Conservation (phyloP, 1,139 yeast genomes). For the Arxiozyma bovina region DNA sequence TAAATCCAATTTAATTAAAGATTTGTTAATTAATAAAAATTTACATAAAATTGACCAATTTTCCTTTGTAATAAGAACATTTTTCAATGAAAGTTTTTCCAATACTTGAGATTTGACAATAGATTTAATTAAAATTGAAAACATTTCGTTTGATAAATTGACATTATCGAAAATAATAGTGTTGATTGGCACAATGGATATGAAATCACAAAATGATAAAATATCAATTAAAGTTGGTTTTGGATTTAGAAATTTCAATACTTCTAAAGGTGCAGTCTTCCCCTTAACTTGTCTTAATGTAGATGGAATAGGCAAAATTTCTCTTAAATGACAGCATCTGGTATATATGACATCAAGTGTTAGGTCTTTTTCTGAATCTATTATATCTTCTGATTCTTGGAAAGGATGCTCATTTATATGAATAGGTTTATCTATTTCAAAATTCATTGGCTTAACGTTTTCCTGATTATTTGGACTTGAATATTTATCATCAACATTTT, state of each 20-base stretch:
- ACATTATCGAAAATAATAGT: slow-evolving; percentile 80
- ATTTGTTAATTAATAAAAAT: slow-evolving; percentile 50
- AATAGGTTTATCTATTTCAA: slow-evolving; percentile 50
- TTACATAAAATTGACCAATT: slow-evolving; percentile 77
- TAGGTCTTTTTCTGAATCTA: slow-evolving; percentile 19
- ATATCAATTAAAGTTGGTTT: slow-evolving; percentile 86
- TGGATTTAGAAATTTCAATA: slow-evolving; percentile 74
- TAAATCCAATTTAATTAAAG: slow-evolving; percentile 61
- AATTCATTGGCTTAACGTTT: background rate
- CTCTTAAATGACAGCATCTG: slow-evolving; percentile 66
- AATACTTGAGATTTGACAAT: slow-evolving; percentile 47
- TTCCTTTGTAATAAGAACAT: slow-evolving; percentile 58
- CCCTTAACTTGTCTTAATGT: slow-evolving; percentile 67
- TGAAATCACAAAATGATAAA: slow-evolving; percentile 77
- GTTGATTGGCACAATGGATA: slow-evolving; percentile 73
- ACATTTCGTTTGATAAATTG: slow-evolving; percentile 69
- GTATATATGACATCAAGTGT: slow-evolving; percentile 63
- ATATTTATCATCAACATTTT: background rate
- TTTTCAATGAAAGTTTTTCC: slow-evolving; percentile 67
- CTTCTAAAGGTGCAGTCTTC: slow-evolving; percentile 66
- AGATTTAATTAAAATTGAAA: slow-evolving; percentile 57
- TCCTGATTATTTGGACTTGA: background rate
- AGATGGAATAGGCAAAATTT: slow-evolving; percentile 68
- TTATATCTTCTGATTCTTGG: slow-evolving; percentile 2
- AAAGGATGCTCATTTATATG: slow-evolving; percentile 64